These are phyloP conservation scores for Phaeosphaeriaceae sp. DNA, from an alignment of 2,329 filamentous ascomycete species.

Conservation along the genomic window DNA sequence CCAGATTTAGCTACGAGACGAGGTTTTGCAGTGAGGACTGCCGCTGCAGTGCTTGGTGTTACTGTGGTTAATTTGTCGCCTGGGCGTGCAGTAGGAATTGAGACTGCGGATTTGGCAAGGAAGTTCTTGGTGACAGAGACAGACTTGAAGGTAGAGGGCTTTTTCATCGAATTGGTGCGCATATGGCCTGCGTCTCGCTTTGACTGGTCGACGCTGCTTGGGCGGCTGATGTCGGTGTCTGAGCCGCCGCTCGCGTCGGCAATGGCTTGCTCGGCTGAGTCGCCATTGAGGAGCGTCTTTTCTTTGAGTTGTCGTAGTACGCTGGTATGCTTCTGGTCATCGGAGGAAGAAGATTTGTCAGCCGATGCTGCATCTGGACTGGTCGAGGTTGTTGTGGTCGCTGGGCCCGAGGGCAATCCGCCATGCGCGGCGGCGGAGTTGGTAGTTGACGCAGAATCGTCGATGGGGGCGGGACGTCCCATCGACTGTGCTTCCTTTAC, in stretches of 20 bases:
- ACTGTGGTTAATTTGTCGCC: conserved; percentile 60
- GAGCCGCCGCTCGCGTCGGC: conserved; percentile 76
- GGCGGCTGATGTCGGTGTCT: conserved; percentile 74
- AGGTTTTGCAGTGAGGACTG: conserved; percentile 65
- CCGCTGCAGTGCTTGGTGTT: conserved; percentile 53
- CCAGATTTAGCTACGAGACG: conserved; percentile 78
- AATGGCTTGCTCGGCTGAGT: conserved; percentile 52
- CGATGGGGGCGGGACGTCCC: conserved; percentile 68
- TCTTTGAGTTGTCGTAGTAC: conserved; percentile 21
- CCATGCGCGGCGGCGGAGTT: conserved; percentile 60
- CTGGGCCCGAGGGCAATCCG: conserved; percentile 48
- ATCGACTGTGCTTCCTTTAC: conserved; percentile 73
- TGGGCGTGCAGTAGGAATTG: conserved; percentile 57
- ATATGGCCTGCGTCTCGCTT: conserved; percentile 66
- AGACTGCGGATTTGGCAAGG: conserved; percentile 71
- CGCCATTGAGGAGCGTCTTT: conserved; percentile 44
- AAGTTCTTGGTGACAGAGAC: conserved; percentile 87
- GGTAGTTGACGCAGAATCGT: conserved; percentile 68
- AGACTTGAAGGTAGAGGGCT: conserved; percentile 79
- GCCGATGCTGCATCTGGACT: conserved; percentile 24
- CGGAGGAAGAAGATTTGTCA: conserved; percentile 26
- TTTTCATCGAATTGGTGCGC: conserved; percentile 68
- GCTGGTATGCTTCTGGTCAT: conserved; percentile 17
- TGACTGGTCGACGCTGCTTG: conserved; percentile 57
- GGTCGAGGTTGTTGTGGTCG: conserved; percentile 38